Conservation (phyloP, 768 basidiomycete species). For the Pleurotus pulmonarius region DNA sequence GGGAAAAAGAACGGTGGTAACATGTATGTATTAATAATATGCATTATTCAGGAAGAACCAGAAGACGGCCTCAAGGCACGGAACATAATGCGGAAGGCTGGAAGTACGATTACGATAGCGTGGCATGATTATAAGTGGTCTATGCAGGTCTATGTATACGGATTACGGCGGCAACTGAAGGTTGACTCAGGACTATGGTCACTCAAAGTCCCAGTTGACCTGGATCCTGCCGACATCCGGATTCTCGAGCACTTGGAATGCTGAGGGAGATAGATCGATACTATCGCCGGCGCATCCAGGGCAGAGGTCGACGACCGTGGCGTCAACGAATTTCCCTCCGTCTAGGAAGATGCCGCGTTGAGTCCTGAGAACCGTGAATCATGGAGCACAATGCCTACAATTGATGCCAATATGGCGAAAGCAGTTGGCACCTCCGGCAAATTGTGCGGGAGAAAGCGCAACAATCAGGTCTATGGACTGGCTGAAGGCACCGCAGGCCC, state of each 20-base stretch:
- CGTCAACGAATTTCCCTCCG: slow-evolving; percentile 17
- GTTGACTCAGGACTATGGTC: background rate
- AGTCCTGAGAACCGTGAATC: background rate
- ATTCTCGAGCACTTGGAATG: slow-evolving; percentile 18
- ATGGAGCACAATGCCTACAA: slow-evolving; percentile 11
- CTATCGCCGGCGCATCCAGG: slow-evolving; percentile 18
- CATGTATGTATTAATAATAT: too few relatives aligned
- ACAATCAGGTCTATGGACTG: slow-evolving; percentile 19
- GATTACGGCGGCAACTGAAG: background rate
- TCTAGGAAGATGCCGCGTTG: slow-evolving; percentile 9
- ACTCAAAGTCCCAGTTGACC: slow-evolving; percentile 16
- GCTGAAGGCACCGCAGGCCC: slow-evolving; percentile 19
- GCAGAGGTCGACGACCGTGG: slow-evolving; percentile 23
- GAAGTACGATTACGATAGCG: too few relatives aligned
- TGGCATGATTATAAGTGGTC: background rate
- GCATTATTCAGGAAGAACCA: too few relatives aligned
- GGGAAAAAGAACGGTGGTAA: too few relatives aligned
- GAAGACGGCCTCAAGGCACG: too few relatives aligned
- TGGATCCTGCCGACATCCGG: slow-evolving; percentile 14
- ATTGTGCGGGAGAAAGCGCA: slow-evolving; percentile 18
- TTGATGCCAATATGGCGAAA: slow-evolving; percentile 19
- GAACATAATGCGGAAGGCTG: too few relatives aligned
- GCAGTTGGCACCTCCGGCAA: slow-evolving; percentile 17
- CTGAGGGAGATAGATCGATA: slow-evolving; percentile 24
- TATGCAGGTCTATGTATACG: background rate